phyloP scores from a whole-genome alignment of 177 flowering plant species.

The Tripterygium wilfordii region DNA sequence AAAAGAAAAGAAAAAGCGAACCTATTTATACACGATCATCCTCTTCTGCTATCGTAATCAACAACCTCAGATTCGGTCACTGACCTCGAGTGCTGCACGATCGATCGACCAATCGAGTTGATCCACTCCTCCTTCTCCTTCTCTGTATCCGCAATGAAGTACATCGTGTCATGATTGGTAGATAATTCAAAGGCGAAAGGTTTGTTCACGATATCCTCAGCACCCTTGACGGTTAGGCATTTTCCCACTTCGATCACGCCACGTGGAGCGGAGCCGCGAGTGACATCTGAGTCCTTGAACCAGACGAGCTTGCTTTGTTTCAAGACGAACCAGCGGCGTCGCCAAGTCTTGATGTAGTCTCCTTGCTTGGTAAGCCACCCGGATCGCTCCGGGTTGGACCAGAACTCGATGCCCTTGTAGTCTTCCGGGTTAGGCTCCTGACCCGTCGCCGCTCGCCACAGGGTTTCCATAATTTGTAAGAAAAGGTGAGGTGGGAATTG shows the following conservation, averaged over 20 bases:
- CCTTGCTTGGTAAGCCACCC: constrained; percentile 87
- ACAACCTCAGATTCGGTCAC: constrained; percentile 70
- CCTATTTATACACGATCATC: too few relatives aligned
- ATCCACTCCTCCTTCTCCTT: constrained; percentile 85
- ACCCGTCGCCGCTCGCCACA: constrained; percentile 7
- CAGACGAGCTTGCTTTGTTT: constrained; percentile 80
- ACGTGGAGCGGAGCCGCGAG: constrained; percentile 24
- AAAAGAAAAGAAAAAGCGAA: too few relatives aligned
- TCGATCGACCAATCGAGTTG: constrained; percentile 79
- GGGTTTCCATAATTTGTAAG: constrained; percentile 2
- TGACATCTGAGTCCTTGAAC: constrained; percentile 55
- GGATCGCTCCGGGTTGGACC: constrained; percentile 64
- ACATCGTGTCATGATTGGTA: constrained; percentile 22
- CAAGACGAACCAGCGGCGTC: constrained; percentile 84
- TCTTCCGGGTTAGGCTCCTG: constrained; percentile 8
- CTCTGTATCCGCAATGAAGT: constrained; percentile 36
- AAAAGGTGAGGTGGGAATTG: too few relatives aligned
- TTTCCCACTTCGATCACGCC: constrained; percentile 26
- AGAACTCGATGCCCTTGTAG: constrained; percentile 42
- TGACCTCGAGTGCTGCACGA: constrained; percentile 76
- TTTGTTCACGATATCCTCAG: constrained; percentile 29
- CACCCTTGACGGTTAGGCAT: constrained; percentile 38
- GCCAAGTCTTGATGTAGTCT: constrained; percentile 82
- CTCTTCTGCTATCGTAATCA: constrained; percentile 48
- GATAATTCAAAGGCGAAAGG: constrained; percentile 33